Evolutionary conservation across 768 basidiomycete genomes (phyloP).

Genomic region (Phlegmacium glaucopus): DNA sequence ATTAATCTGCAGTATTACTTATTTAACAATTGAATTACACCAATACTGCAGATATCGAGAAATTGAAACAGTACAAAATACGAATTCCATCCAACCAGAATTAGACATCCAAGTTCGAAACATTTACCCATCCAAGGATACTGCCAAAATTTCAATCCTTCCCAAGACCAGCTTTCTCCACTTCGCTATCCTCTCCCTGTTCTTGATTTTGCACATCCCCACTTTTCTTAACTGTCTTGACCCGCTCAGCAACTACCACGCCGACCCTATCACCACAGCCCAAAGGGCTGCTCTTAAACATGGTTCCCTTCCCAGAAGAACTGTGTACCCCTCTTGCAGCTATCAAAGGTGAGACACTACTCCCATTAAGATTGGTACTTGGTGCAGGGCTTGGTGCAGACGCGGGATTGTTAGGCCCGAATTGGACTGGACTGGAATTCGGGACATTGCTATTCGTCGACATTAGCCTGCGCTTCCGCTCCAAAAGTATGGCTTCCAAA

Average conservation of each 20-base stretch:
- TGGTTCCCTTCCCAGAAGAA: conserved; percentile 40
- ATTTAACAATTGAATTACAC: too few species aligned
- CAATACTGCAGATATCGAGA: too few species aligned
- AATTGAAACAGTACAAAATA: too few species aligned
- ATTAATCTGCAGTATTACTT: too few species aligned
- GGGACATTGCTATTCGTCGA: conserved; percentile 4
- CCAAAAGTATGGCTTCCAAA: conserved; percentile 63
- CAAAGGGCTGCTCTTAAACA: conserved; percentile 76
- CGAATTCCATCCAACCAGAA: too few species aligned
- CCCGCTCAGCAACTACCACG: conserved; percentile 47
- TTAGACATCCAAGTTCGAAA: too few species aligned
- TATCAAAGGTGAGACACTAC: conserved; percentile 3
- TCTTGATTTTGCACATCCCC: conserved; percentile 10
- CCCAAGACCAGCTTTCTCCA: conserved; percentile 7
- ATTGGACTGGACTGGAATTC: too few species aligned
- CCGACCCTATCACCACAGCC: conserved; percentile 37
- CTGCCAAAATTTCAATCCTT: neutral
- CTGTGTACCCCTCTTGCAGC: conserved; percentile 5
- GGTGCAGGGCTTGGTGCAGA: too few species aligned
- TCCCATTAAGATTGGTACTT: too few species aligned
- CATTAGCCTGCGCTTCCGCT: conserved; percentile 55
- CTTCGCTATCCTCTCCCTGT: conserved; percentile 6
- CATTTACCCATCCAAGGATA: too few species aligned
- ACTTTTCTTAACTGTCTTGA: conserved; percentile 30
- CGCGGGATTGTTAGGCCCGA: too few species aligned